Evolutionary conservation across 208 protist genomes (phyloP).

Genomic region (Leishmania turanica): DNA sequence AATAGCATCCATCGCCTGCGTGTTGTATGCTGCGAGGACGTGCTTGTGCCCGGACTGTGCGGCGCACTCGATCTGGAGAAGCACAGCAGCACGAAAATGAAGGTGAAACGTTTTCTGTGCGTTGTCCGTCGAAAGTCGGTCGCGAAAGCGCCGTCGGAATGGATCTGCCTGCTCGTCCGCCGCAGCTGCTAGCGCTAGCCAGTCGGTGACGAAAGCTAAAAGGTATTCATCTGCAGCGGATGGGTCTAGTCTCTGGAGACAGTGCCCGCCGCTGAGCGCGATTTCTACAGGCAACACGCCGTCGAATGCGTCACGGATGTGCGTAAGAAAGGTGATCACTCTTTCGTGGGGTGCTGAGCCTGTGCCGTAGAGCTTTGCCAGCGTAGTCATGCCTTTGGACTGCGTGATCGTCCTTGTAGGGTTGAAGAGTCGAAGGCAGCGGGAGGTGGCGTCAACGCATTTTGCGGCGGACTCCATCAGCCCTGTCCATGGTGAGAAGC

Average conservation of each 20-base stretch:
- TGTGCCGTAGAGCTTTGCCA: constrained; percentile 55
- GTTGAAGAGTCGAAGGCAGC: constrained; percentile 77
- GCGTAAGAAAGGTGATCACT: constrained; percentile 39
- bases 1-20: not conserved
- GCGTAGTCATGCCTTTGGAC: constrained; percentile 46
- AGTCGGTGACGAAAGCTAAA: not conserved
- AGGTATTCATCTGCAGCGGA: constrained; percentile 25
- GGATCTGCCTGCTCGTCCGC: not conserved
- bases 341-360: constrained; percentile 27
- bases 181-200: not conserved
- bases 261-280: constrained; percentile 31
- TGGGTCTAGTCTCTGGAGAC: constrained; percentile 29
- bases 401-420: constrained; percentile 26
- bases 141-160: constrained; percentile 1
- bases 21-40: constrained; percentile 5
- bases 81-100: constrained; percentile 17
- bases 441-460: constrained; percentile 29
- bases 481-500: constrained; percentile 49
- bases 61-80: constrained; percentile 27
- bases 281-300: constrained; percentile 37
- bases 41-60: constrained; percentile 11
- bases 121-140: not conserved
- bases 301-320: constrained; percentile 31
- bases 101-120: not conserved
- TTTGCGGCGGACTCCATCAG: constrained; percentile 28